phyloP scores from a whole-genome alignment of 495 filamentous ascomycete genomes.

The Aspergillus taichungensis region DNA sequence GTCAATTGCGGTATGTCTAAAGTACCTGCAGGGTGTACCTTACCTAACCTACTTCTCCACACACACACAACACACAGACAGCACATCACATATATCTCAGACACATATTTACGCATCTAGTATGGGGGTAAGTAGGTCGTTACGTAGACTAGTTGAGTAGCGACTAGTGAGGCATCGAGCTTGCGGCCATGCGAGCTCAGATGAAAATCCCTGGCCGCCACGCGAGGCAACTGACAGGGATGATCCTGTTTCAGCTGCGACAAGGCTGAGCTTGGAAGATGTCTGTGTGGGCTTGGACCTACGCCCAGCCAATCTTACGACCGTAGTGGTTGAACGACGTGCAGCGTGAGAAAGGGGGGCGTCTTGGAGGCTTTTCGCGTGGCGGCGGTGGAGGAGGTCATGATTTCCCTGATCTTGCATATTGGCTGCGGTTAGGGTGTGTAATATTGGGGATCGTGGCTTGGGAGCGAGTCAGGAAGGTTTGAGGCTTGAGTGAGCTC shows the following conservation, averaged over 20 bases:
- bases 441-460: no score
- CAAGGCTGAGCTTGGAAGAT: not conserved
- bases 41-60: no score
- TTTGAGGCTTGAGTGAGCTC: no score
- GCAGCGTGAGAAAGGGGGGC: no score
- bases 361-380: no score
- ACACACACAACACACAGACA: not conserved
- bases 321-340: no score
- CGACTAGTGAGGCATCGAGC: not conserved
- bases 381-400: not conserved
- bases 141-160: not conserved
- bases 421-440: no score
- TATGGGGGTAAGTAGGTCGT: not conserved
- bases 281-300: not conserved
- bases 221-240: constrained; percentile 13
- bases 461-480: no score
- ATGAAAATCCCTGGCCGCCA: constrained; percentile 25
- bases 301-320: not conserved
- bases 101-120: no score
- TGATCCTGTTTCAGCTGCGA: constrained; percentile 2
- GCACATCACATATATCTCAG: not conserved
- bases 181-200: not conserved
- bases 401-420: not conserved
- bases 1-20: no score
- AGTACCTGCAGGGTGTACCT: no score